A percentile compares a stretch with the other conserved stretches of the same genome.
These are phyloP conservation scores for Camptophora hylomeconis DNA, from an alignment of 2,329 filamentous ascomycete species.

Conservation along the genomic window DNA sequence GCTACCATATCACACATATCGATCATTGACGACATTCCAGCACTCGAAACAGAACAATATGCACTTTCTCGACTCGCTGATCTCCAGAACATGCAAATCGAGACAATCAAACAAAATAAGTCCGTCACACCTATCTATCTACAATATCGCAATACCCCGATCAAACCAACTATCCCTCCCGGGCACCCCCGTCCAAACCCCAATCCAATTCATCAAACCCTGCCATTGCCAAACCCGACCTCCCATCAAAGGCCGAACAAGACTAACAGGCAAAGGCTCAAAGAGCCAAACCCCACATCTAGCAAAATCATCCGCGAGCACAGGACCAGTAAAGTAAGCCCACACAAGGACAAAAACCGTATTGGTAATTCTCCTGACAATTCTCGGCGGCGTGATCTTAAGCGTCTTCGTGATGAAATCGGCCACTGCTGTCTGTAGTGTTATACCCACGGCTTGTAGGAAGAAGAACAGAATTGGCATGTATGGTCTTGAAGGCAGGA, in stretches of 20 bases:
- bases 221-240: too few relatives aligned
- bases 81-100: too few relatives aligned
- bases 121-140: too few relatives aligned
- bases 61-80: too few relatives aligned
- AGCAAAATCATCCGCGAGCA: slow-evolving; percentile 66
- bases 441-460: slow-evolving; percentile 53
- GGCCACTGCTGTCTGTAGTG: slow-evolving; percentile 41
- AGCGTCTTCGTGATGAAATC: slow-evolving; percentile 17
- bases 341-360: slow-evolving; percentile 49
- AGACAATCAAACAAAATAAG: too few relatives aligned
- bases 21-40: too few relatives aligned
- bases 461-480: slow-evolving; percentile 55
- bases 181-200: slow-evolving; percentile 47
- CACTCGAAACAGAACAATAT: too few relatives aligned
- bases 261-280: slow-evolving; percentile 69
- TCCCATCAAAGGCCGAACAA: too few relatives aligned
- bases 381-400: slow-evolving; percentile 29
- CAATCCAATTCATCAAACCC: too few relatives aligned
- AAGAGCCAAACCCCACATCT: slow-evolving; percentile 63
- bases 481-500: slow-evolving; percentile 31
- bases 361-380: slow-evolving; percentile 43
- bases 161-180: slow-evolving; percentile 55
- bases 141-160: slow-evolving; percentile 29
- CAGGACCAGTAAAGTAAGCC: slow-evolving; percentile 51
- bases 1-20: too few relatives aligned